phyloP scores from a whole-genome alignment of 768 basidiomycete species.

The Pholiota molesta region DNA sequence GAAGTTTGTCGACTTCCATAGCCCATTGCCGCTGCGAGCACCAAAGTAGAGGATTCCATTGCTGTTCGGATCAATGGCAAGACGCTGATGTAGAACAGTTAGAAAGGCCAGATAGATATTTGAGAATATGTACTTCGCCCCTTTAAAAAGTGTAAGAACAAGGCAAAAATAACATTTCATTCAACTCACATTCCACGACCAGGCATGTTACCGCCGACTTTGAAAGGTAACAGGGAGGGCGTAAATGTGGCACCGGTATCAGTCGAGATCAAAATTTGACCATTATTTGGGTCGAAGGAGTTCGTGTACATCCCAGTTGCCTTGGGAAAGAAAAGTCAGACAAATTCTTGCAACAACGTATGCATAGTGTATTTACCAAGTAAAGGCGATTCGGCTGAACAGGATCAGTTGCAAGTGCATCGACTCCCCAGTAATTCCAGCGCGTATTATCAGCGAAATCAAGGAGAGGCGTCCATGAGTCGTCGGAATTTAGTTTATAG shows the following conservation, averaged over 20 bases:
- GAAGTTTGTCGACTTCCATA: constrained; percentile 67
- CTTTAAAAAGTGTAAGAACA: constrained; percentile 22
- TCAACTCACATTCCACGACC: constrained; percentile 60
- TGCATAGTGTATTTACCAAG: constrained; percentile 33
- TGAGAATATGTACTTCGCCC: constrained; percentile 46
- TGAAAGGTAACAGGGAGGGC: constrained; percentile 57
- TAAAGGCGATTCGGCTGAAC: constrained; percentile 58
- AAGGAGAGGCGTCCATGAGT: constrained; percentile 63
- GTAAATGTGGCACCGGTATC: constrained; percentile 62
- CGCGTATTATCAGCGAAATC: constrained; percentile 51
- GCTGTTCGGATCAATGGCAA: constrained; percentile 64
- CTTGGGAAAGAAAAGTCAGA: constrained; percentile 24
- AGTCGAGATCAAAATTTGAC: constrained; percentile 61
- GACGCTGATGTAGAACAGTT: constrained; percentile 39
- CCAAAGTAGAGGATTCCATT: constrained; percentile 67
- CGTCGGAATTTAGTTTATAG: constrained; percentile 62
- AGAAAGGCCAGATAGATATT: background rate
- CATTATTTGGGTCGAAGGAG: constrained; percentile 63
- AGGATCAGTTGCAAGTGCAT: constrained; percentile 66
- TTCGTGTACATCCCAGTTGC: constrained; percentile 67
- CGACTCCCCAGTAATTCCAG: constrained; percentile 66
- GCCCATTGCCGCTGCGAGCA: constrained; percentile 63
- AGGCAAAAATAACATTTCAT: background rate
- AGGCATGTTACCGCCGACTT: constrained; percentile 72
- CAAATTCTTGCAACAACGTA: background rate